Evolutionary conservation across 2,329 filamentous ascomycete genomes (phyloP), one percentile per base, ranked within the genome.

Genomic region (Epichloe coenophiala): DNA sequence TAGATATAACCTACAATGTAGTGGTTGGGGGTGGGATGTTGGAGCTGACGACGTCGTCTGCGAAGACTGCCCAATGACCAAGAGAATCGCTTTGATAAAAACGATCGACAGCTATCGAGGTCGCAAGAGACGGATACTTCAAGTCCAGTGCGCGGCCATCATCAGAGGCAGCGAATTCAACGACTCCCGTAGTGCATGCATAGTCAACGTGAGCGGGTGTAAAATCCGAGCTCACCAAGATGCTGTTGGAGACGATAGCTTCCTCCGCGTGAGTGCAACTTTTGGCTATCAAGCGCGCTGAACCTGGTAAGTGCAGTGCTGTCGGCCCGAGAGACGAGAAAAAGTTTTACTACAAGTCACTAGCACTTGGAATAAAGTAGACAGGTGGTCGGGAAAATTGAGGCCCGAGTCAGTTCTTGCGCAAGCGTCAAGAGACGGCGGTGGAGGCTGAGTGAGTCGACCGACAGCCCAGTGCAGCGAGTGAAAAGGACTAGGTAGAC

Each of bases 101-200:
- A 17, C n/a, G 12, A 44, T 11, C 3, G 40, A 12, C 35, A 44
- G 39, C 17, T 40, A 35, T 48, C 35, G 19, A 17, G 27, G 33
- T 41, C 45, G 36, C 19, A 15, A n/a, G 8, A 43, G 38, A 53
- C 43, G 36, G 42, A 19, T 44, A 11, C 9, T 40, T 50, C 48
- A 53, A 41, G 40, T 42, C 45, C 33, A 48, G 48, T 38, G 40
- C 17, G 41, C 44, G 31, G 45, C 45, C 51, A 52, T 50, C 6
- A 45, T 44, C 44, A 45, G 44, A 50, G 19, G 36, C 38, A 45
- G 44, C 41, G 36, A 31, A 21, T 48, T 40, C 13, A 45, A 42
- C 23, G 51, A 48, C 19, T 48, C 35, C 51, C 45, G 40, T 50
- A 39, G 27, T n/a, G 45, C 48, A 53, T 48, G 47, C 48, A 53